Evolutionary conservation across 2,329 filamentous ascomycete genomes (phyloP).

Genomic region (Ceratocystis harringtonii): DNA sequence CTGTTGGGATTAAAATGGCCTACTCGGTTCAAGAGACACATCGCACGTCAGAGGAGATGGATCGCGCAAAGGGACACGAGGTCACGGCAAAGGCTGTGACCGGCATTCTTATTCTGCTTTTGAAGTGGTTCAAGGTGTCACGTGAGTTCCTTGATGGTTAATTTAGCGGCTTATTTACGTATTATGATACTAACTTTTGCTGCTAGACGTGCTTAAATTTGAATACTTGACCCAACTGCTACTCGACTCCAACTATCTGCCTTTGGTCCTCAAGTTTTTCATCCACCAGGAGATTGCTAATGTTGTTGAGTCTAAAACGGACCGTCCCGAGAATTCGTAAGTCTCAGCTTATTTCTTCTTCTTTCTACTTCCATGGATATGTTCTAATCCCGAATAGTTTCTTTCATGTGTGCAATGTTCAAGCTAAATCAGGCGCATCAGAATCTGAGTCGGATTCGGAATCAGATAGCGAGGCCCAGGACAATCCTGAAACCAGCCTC

Average conservation of each 20-base stretch:
- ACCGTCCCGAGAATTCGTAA: constrained; percentile 67
- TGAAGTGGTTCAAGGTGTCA: constrained; percentile 94
- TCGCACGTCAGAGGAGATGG: constrained; percentile 54
- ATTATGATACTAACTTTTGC: constrained; percentile 17
- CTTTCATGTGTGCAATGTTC: constrained; percentile 72
- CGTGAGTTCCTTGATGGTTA: constrained; percentile 42
- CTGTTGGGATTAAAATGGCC: constrained; percentile 16
- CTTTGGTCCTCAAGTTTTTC: constrained; percentile 81
- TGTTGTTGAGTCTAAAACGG: constrained; percentile 70
- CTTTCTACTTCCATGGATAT: background rate
- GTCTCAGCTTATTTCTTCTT: constrained; percentile 18
- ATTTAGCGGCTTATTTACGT: background rate
- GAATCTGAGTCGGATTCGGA: background rate
- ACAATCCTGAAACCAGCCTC: background rate
- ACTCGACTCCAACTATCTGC: constrained; percentile 88
- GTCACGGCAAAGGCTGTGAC: constrained; percentile 84
- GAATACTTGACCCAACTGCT: constrained; percentile 90
- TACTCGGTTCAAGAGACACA: constrained; percentile 26
- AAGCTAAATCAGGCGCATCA: constrained; percentile 33
- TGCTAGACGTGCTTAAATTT: constrained; percentile 68
- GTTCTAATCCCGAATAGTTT: constrained; percentile 42
- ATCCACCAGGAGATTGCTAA: constrained; percentile 89
- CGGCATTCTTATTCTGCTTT: constrained; percentile 68
- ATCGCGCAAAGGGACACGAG: constrained; percentile 67
- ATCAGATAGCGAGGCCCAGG: background rate